These are phyloP conservation scores for Candida sp. DNA, from an alignment of 1,139 yeast species.

Conservation along the genomic window DNA sequence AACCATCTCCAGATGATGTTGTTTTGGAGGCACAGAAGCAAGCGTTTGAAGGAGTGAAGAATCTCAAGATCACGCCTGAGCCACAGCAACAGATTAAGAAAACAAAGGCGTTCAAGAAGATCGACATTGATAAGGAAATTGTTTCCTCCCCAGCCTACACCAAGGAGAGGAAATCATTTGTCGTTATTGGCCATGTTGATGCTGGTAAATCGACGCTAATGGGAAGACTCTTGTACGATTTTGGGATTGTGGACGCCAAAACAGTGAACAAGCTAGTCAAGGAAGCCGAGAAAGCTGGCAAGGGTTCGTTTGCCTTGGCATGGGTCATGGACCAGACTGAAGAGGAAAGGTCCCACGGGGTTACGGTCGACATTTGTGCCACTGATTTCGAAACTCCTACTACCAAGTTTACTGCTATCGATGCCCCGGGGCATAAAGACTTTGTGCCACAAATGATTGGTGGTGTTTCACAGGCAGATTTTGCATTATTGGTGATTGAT, in stretches of 20 bases:
- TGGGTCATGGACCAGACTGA: conserved; percentile 98
- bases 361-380: conserved; percentile 91
- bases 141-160: conserved; percentile 31
- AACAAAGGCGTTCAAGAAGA: conserved; percentile 46
- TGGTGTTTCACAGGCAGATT: conserved; percentile 62
- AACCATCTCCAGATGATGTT: conserved; percentile 87
- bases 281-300: conserved; percentile 85
- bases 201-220: conserved; percentile 97
- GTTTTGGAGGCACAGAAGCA: conserved; percentile 63
- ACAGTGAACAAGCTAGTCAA: conserved; percentile 77
- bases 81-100: conserved; percentile 19
- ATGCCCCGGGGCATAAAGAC: conserved; percentile 78
- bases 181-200: conserved; percentile 96
- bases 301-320: conserved; percentile 93
- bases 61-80: conserved; percentile 22
- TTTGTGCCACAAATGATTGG: conserved; percentile 60
- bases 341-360: conserved; percentile 91
- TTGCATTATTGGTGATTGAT: conserved; percentile 78
- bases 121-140: conserved; percentile 46
- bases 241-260: conserved; percentile 79
- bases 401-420: conserved; percentile 83
- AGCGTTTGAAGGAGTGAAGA: conserved; percentile 48
- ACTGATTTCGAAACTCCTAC: conserved; percentile 74
- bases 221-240: conserved; percentile 86
- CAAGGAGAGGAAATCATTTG: conserved; percentile 77